These are phyloP conservation scores for Physcomitrellopsis africana DNA, from an alignment of 225 moss, liverwort and hornwort species.

Conservation along the genomic window DNA sequence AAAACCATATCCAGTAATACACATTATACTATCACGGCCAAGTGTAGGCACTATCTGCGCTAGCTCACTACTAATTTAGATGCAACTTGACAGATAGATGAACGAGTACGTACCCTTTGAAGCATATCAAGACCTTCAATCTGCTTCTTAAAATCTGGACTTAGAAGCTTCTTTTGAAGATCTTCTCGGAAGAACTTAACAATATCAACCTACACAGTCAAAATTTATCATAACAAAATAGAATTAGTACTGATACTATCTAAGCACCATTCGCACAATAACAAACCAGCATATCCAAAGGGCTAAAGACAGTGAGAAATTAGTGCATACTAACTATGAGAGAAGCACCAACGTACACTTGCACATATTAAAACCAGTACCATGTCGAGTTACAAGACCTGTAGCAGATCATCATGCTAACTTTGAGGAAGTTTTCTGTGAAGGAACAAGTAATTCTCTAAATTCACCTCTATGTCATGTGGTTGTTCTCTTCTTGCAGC, in stretches of 20 bases:
- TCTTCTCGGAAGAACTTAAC: slow-evolving; percentile 86
- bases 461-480: slow-evolving; percentile 60
- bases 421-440: neutral
- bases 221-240: slow-evolving; percentile 9
- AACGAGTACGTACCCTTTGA: slow-evolving; percentile 58
- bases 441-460: neutral
- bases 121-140: slow-evolving; percentile 91
- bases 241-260: neutral
- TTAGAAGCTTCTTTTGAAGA: slow-evolving; percentile 77
- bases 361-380: neutral
- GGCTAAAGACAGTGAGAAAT: too few species aligned
- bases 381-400: neutral
- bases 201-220: slow-evolving; percentile 58
- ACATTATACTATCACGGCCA: neutral
- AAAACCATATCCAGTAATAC: neutral
- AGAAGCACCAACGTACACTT: neutral
- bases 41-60: neutral
- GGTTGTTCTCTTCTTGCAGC: slow-evolving; percentile 63
- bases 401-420: neutral
- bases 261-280: too few species aligned
- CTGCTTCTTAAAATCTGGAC: slow-evolving; percentile 92
- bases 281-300: too few species aligned
- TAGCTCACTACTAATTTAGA: too few species aligned
- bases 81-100: neutral
- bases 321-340: neutral